A percentile compares a stretch with the other conserved stretches of the same genome.
These are phyloP conservation scores for Fusarium solani-melongenae DNA, from an alignment of 2,329 filamentous ascomycete genomes.

Conservation along the genomic window DNA sequence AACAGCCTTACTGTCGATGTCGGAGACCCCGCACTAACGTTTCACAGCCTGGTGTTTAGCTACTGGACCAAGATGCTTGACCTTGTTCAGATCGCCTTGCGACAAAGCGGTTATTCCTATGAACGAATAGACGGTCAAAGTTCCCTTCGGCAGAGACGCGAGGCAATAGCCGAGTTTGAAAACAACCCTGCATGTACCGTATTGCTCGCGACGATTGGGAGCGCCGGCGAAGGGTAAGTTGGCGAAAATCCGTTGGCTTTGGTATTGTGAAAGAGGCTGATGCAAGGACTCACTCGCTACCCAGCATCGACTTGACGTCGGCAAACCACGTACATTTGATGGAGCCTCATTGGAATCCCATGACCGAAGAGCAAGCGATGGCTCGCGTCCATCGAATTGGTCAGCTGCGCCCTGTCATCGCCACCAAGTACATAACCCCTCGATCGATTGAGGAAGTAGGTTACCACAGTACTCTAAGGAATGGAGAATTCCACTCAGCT, in stretches of 20 bases:
- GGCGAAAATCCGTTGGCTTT: background rate
- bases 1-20: background rate
- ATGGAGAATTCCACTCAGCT: background rate
- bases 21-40: background rate
- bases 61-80: background rate
- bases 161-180: background rate
- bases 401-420: background rate
- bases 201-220: conserved; percentile 48
- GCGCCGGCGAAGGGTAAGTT: conserved; percentile 45
- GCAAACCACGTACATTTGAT: background rate
- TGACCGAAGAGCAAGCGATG: background rate
- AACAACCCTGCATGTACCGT: conserved; percentile 16
- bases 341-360: background rate
- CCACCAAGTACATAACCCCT: background rate
- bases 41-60: background rate
- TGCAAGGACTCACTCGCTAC: background rate
- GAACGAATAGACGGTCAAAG: background rate
- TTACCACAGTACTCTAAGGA: background rate
- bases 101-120: background rate
- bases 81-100: background rate
- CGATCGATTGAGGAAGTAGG: background rate
- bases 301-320: background rate
- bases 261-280: background rate
- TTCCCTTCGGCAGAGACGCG: background rate
- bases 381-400: background rate